Conservation (phyloP, 1,284 basidiomycete genomes). For the Lentinula novae-zelandiae region DNA sequence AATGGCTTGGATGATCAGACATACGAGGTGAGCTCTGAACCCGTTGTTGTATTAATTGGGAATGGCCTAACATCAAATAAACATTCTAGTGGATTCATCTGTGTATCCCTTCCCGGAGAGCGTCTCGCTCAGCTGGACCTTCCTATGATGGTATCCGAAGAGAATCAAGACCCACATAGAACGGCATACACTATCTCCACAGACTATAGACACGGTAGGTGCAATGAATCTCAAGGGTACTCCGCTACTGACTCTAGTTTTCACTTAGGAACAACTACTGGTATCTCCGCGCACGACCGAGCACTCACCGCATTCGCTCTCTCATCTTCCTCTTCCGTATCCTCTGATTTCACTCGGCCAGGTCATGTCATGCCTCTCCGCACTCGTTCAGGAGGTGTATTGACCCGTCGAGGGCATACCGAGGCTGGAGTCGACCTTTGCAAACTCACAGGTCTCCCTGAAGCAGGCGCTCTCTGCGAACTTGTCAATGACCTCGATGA, state of each 20-base stretch:
- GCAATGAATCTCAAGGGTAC: background rate
- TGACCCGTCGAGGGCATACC: slow-evolving; percentile 89
- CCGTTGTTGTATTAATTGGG: background rate
- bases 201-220: slow-evolving; percentile 83
- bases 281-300: slow-evolving; percentile 96
- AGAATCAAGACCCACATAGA: slow-evolving; percentile 88
- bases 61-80: background rate
- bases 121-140: slow-evolving; percentile 82
- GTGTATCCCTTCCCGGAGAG: slow-evolving; percentile 78
- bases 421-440: slow-evolving; percentile 91
- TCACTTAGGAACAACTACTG: slow-evolving; percentile 80
- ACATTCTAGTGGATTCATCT: slow-evolving; percentile 83
- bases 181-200: slow-evolving; percentile 98
- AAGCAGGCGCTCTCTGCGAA: slow-evolving; percentile 90
- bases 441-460: slow-evolving; percentile 69
- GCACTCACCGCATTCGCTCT: slow-evolving; percentile 84
- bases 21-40: slow-evolving; percentile 71
- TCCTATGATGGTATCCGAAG: slow-evolving; percentile 87
- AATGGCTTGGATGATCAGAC: slow-evolving; percentile 99
- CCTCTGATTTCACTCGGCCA: slow-evolving; percentile 87
- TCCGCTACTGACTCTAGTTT: background rate
- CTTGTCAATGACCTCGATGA: slow-evolving; percentile 90
- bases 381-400: slow-evolving; percentile 82
- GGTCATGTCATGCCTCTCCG: slow-evolving; percentile 95
- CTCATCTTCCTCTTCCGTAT: slow-evolving; percentile 51